Conservation (phyloP, 441 rosid species). For the Capsella rubella region DNA sequence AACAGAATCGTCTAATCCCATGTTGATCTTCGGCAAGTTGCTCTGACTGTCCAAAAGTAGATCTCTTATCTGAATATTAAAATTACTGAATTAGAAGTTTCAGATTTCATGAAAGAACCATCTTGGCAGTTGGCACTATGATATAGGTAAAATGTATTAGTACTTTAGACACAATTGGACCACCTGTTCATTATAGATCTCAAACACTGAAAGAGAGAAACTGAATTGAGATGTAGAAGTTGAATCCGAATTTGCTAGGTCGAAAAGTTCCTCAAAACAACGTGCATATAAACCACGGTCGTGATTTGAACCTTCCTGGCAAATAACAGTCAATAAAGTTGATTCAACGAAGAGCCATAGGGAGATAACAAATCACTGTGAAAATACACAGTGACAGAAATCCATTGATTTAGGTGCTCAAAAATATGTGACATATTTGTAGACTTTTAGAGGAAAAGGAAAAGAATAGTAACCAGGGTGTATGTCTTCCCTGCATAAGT, state of each 20-base stretch:
- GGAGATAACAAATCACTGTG: conserved; percentile 21
- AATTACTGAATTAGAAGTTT: conserved; percentile 41
- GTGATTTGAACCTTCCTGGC: conserved; percentile 95
- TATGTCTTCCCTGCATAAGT: conserved; percentile 94
- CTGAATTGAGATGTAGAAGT: conserved; percentile 74
- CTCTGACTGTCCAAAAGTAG: conserved; percentile 65
- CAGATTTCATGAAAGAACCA: conserved; percentile 24
- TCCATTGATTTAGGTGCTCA: conserved; percentile 6
- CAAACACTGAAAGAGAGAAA: conserved; percentile 84
- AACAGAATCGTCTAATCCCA: conserved; percentile 61
- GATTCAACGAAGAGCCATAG: conserved; percentile 12
- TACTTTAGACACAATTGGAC: conserved; percentile 10
- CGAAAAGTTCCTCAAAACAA: conserved; percentile 94
- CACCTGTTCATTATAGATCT: conserved; percentile 98
- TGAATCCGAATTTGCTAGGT: conserved; percentile 89
- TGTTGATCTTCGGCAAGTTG: conserved; percentile 62
- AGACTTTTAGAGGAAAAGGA: conserved; percentile 33
- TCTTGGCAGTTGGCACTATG: conserved; percentile 13
- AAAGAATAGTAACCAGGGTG: conserved; percentile 79
- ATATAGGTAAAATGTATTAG: conserved; percentile 7
- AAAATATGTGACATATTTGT: conserved; percentile 13
- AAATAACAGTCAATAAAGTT: conserved; percentile 29
- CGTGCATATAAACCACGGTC: conserved; percentile 98
- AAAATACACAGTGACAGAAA: conserved; percentile 2
- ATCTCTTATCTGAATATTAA: conserved; percentile 70